Evolutionary conservation across 148 eudicot genomes (phyloP), one percentile per base, ranked within the genome.

Genomic region (Silene conica): DNA sequence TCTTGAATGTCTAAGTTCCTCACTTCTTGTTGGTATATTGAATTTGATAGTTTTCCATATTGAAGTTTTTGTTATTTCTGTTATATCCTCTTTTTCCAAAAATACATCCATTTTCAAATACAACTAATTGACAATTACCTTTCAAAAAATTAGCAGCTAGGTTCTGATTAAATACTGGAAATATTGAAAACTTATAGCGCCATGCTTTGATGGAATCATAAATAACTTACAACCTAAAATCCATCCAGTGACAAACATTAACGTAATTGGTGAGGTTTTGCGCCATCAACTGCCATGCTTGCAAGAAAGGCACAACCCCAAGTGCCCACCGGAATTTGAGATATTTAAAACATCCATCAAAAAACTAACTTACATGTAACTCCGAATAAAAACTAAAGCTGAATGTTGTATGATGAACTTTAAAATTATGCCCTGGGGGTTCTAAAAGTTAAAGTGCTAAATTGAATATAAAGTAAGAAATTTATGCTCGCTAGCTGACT

Each of bases 401-500:
- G 19, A 41, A 74, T 63, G 43, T n/a, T 6, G 48, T 22, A 23
- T 6, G 21, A 67, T 45, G 26, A 11, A 9, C 16, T 23, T 34
- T 41, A 28, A 12, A 41, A 15, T 3, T 20, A 48, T 13, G 52
- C 58, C 31, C 14, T 5, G 50, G 70, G 38, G 45, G 13, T 73
- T 57, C 64, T 65, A 77, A 80, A 81, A 26, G 66, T 72, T 63
- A 64, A 48, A 28, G 62, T 55, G 22, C 6, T 54, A 61, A 65
- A 78, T 23, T 11, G 73, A 69, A 76, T 64, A 38, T 43, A 73
- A 58, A 56, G 69, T 28, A 63, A 65, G 76, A 79, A 74, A 61
- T 70, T 23, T 34, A 72, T 82, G 73, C 69, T 63, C 65, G 76
- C 66, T 25, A 82, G 82, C 71, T 70, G 77, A 81, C 59, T 62